These are phyloP conservation scores for Ephemerocybe angulata DNA, from an alignment of 768 basidiomycete species.

Conservation along the genomic window DNA sequence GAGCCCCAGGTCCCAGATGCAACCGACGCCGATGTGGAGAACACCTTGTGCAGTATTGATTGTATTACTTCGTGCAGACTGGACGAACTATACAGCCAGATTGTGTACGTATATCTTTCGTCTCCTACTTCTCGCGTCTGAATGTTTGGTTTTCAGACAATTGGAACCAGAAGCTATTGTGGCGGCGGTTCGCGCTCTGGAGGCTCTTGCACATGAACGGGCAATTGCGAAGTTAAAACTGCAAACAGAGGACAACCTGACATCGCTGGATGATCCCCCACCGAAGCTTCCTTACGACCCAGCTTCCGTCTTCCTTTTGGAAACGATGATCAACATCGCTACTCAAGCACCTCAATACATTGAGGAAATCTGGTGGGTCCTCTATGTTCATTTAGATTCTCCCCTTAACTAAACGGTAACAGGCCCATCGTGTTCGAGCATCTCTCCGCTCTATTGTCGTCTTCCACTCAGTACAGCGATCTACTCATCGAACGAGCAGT, in stretches of 20 bases:
- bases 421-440: conserved; percentile 98
- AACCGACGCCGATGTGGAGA: conserved; percentile 90
- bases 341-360: conserved; percentile 74
- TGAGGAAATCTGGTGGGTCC: conserved; percentile 80
- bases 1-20: conserved; percentile 83
- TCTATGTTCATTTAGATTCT: not conserved
- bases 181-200: conserved; percentile 81
- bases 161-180: conserved; percentile 76
- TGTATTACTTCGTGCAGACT: conserved; percentile 91
- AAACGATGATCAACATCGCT: conserved; percentile 90
- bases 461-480: conserved; percentile 79
- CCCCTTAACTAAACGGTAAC: not conserved
- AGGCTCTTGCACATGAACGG: conserved; percentile 86
- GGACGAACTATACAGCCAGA: conserved; percentile 92
- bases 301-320: conserved; percentile 89
- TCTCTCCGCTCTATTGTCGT: conserved; percentile 72
- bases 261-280: conserved; percentile 38
- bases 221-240: conserved; percentile 77
- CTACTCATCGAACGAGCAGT: conserved; percentile 93
- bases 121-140: not conserved
- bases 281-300: conserved; percentile 87
- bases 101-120: conserved; percentile 60
- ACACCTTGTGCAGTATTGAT: conserved; percentile 91
- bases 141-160: conserved; percentile 44
- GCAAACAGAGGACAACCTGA: conserved; percentile 56